Base-by-base conservation (phyloP, 169 alveolate species). In the Besnoitia besnoiti region DNA sequence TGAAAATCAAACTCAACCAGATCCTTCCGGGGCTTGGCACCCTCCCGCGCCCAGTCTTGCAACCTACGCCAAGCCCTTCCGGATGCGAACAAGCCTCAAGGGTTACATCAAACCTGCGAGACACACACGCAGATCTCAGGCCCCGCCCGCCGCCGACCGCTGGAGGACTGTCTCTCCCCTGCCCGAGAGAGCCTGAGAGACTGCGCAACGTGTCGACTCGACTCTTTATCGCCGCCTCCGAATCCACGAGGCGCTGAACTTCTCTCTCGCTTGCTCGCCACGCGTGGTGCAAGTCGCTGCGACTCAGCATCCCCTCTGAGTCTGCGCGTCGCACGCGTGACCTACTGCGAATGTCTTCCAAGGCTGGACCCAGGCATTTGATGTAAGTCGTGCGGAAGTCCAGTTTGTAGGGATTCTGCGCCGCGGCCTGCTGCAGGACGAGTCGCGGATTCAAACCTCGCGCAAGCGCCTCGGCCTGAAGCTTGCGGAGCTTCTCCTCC, bases 381-480 rank as follows among this genome's bases (percentile, higher is more conserved):
- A 77, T 27, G 59, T 40, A 77, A 21, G 87, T 77, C 59, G 87
- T 77, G 19, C 87, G 87, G 87, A 77, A 42, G 33, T 77, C 87
- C 16, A 77, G 87, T 40, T 77, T 77, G 55, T 77, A 77, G 35
- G 61, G 87, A 77, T 42, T 77, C 24, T 77, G 87, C 8, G 87
- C 87, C 16, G 87, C 87, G 3, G 87, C 87, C 59, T 77, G 87
- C n/a, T 44, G 87, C 30, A 40, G 87, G 37, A 77, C 42, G 10
- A 77, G 61, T 14, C 59, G n/a, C 55, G 87, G 87, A 8, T 77
- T 37, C 47, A 77, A 42, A 10, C 87, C 87, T 5, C 87, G 33
- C 0, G 87, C 87, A 21, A 42, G 10, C 33, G 87, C 87, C 30
- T 77, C 87, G 4, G 87, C 87, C 33, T 77, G 87, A 39, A 77